These are phyloP conservation scores for Sphaerulina musiva DNA, from an alignment of 2,329 filamentous ascomycete genomes.

Conservation along the genomic window DNA sequence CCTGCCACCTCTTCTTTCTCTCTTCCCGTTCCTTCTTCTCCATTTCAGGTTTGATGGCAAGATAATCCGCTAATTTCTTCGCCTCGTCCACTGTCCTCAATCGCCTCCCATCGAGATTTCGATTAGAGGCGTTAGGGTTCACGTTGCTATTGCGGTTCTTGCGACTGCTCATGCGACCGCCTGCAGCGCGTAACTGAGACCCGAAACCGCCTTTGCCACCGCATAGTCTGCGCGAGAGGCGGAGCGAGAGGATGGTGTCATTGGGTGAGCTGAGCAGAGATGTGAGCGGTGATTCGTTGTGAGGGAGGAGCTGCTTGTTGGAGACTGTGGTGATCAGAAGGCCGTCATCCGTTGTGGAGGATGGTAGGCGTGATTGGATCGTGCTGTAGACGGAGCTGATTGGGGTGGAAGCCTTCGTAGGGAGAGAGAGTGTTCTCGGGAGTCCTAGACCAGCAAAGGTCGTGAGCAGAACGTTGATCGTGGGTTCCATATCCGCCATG, in stretches of 20 bases:
- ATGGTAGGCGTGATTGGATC: constrained; percentile 53
- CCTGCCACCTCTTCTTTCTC: constrained; percentile 75
- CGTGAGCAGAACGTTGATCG: constrained; percentile 76
- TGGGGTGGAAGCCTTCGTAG: constrained; percentile 58
- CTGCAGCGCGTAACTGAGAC: constrained; percentile 90
- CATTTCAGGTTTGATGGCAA: constrained; percentile 96
- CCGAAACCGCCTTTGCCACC: constrained; percentile 98
- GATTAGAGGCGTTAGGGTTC: constrained; percentile 72
- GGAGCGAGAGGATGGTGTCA: constrained; percentile 70
- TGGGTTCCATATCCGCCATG: constrained; percentile 12
- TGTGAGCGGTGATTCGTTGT: constrained; percentile 52
- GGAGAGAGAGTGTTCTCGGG: constrained; percentile 74
- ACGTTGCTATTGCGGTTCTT: constrained; percentile 74
- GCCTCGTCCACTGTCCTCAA: constrained; percentile 90
- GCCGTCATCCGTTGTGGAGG: constrained; percentile 43
- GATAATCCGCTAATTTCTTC: constrained; percentile 88
- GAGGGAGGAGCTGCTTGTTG: constrained; percentile 60
- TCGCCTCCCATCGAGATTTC: constrained; percentile 85
- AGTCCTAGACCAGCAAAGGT: constrained; percentile 77
- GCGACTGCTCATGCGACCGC: constrained; percentile 94
- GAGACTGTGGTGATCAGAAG: constrained; percentile 76
- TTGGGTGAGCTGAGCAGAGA: constrained; percentile 49
- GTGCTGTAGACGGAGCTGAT: constrained; percentile 62
- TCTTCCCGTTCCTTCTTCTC: constrained; percentile 88
- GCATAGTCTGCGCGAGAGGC: constrained; percentile 69